Percentiles rank a stretch among this genome's conserved stretches.
These are phyloP conservation scores for Cytospora leucostoma DNA, from an alignment of 2,329 filamentous ascomycete genomes.

Conservation along the genomic window DNA sequence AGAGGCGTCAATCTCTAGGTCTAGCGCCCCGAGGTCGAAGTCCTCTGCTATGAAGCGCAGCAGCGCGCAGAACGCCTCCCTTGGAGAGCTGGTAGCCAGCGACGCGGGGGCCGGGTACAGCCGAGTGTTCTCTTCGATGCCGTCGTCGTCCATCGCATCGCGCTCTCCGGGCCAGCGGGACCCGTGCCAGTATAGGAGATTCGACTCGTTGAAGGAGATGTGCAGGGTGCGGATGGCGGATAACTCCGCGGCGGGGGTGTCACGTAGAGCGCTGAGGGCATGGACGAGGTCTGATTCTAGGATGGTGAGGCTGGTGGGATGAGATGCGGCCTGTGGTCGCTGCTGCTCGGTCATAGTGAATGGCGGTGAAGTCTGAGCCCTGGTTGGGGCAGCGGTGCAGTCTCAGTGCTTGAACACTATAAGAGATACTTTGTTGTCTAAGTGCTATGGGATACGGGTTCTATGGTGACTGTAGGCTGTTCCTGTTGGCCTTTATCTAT, in stretches of 20 bases:
- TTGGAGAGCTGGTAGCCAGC: background rate
- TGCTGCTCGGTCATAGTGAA: background rate
- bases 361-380: too few species aligned
- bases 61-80: constrained; percentile 10
- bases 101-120: constrained; percentile 7
- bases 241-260: background rate
- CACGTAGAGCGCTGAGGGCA: background rate
- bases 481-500: too few species aligned
- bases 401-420: too few species aligned
- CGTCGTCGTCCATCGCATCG: background rate
- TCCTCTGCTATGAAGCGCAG: constrained; percentile 6
- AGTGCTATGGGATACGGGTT: too few species aligned
- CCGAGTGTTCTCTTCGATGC: constrained; percentile 3
- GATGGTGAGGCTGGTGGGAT: constrained; percentile 5
- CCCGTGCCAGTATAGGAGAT: constrained; percentile 8
- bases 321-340: background rate
- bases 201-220: constrained; percentile 1
- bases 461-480: too few species aligned
- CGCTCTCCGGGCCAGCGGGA: background rate
- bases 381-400: too few species aligned
- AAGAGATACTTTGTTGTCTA: too few species aligned
- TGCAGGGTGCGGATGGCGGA: constrained; percentile 1
- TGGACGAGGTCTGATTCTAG: background rate
- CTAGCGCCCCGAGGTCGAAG: constrained; percentile 4
- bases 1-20: constrained; percentile 5